Percentiles rank a stretch among this genome's conserved stretches.
These are phyloP conservation scores for Crucibulum laeve DNA, from an alignment of 768 basidiomycete species.

Conservation along the genomic window DNA sequence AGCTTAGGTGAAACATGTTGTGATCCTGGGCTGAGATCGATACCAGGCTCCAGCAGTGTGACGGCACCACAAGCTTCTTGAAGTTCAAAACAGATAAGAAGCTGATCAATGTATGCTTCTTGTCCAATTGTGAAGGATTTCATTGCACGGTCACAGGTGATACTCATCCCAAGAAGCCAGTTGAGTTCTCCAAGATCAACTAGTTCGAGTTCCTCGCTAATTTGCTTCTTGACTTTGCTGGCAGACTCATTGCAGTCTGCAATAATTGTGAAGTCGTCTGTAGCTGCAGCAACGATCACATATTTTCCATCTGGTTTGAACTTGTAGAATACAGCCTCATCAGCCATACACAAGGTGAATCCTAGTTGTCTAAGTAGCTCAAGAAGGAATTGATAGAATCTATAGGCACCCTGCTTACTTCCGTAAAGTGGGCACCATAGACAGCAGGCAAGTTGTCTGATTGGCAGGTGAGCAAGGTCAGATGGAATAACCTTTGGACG, in stretches of 20 bases:
- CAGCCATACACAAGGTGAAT: slow-evolving; percentile 7
- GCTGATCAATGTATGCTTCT: slow-evolving; percentile 16
- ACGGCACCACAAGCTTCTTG: slow-evolving; percentile 10
- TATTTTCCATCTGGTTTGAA: slow-evolving; percentile 8
- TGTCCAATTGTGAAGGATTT: slow-evolving; percentile 18
- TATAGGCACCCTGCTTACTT: slow-evolving; percentile 25
- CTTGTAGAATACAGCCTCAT: slow-evolving; percentile 19
- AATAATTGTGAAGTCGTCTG: slow-evolving; percentile 26
- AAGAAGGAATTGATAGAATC: slow-evolving; percentile 23
- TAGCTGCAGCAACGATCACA: slow-evolving; percentile 15
- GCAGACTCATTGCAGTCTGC: slow-evolving; percentile 8
- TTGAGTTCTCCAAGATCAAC: slow-evolving; percentile 17
- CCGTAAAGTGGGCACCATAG: slow-evolving; percentile 25
- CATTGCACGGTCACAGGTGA: slow-evolving; percentile 10
- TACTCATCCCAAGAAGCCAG: slow-evolving; percentile 20
- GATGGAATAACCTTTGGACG: slow-evolving; percentile 5
- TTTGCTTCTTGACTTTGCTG: slow-evolving; percentile 2
- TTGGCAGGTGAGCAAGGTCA: neutral
- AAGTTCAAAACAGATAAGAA: slow-evolving; percentile 12
- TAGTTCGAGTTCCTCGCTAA: slow-evolving; percentile 16
- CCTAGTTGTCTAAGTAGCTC: slow-evolving; percentile 9
- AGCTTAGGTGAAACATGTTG: slow-evolving; percentile 6
- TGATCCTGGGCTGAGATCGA: slow-evolving; percentile 10
- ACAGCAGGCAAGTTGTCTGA: slow-evolving; percentile 2
- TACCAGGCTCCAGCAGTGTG: slow-evolving; percentile 11